Conservation (phyloP, 768 basidiomycete species). For the Hygrocybe punicea region DNA sequence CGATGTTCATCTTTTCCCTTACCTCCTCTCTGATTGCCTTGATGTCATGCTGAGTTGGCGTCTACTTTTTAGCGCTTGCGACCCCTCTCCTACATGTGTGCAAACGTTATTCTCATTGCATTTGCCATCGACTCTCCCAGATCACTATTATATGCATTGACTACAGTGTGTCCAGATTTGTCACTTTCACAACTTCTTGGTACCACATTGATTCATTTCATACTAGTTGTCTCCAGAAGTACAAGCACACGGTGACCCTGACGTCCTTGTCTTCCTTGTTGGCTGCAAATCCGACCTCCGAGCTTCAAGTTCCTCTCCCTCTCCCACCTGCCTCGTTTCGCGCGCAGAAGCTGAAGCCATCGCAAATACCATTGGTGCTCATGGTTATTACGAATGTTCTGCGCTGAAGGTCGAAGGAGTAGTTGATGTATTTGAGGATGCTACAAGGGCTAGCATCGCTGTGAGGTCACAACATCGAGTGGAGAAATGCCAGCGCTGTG, state of each 20-base stretch:
- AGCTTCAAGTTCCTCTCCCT: background rate
- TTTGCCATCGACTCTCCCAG: background rate
- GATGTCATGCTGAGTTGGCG: background rate
- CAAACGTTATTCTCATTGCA: background rate
- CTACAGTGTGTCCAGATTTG: background rate
- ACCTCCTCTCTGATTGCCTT: background rate
- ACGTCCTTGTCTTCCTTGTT: background rate
- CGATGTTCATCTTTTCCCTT: background rate
- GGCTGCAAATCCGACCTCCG: background rate
- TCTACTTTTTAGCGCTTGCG: background rate
- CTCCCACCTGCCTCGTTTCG: background rate
- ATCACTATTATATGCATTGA: background rate
- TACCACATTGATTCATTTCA: background rate
- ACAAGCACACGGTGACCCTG: background rate
- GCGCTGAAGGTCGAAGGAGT: background rate
- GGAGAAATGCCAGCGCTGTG: background rate
- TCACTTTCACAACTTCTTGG: background rate
- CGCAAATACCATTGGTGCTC: background rate
- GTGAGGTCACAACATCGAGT: background rate
- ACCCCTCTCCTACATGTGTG: background rate
- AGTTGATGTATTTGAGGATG: background rate
- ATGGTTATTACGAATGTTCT: constrained; percentile 2
- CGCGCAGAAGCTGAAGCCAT: background rate
- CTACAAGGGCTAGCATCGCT: background rate
- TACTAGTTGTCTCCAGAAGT: background rate